phyloP scores from a whole-genome alignment of 164 flowering plant genomes.

The Kingdonia uniflora region DNA sequence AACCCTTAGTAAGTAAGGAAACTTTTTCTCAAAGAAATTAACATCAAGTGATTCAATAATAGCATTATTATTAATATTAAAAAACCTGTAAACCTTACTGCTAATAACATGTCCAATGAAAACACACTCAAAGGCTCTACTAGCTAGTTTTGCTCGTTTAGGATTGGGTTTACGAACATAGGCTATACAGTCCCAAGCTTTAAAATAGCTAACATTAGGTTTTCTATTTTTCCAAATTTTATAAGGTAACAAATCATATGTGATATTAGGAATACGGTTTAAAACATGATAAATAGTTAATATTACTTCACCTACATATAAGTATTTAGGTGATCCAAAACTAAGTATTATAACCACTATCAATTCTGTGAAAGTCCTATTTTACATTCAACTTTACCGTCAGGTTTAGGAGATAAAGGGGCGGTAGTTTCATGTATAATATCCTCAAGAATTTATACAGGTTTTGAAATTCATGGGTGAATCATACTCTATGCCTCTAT shows the following conservation, averaged over 20 bases:
- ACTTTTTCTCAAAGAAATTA: not conserved
- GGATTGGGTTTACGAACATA: not conserved
- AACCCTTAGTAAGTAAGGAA: not conserved
- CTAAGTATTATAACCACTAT: not conserved
- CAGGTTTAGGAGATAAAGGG: no score
- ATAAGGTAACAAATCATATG: not conserved
- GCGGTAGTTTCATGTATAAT: no score
- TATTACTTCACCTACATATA: not conserved
- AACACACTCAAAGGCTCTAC: not conserved
- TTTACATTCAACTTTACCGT: no score
- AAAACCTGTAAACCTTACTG: not conserved
- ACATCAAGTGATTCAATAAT: slow-evolving; percentile 4
- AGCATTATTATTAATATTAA: not conserved
- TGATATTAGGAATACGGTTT: not conserved
- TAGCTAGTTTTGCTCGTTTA: not conserved
- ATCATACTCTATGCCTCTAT: no score
- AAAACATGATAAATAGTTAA: not conserved
- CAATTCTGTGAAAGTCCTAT: not conserved
- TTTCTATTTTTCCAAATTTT: not conserved
- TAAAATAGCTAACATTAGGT: not conserved
- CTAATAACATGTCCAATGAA: not conserved
- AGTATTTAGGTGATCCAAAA: not conserved
- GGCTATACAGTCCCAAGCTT: slow-evolving; percentile 1
- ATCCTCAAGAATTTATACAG: no score
- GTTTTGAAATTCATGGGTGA: no score